These are phyloP conservation scores for Kickxella alabastrina DNA, from an alignment of 192 early-diverging fungal species.

Conservation along the genomic window DNA sequence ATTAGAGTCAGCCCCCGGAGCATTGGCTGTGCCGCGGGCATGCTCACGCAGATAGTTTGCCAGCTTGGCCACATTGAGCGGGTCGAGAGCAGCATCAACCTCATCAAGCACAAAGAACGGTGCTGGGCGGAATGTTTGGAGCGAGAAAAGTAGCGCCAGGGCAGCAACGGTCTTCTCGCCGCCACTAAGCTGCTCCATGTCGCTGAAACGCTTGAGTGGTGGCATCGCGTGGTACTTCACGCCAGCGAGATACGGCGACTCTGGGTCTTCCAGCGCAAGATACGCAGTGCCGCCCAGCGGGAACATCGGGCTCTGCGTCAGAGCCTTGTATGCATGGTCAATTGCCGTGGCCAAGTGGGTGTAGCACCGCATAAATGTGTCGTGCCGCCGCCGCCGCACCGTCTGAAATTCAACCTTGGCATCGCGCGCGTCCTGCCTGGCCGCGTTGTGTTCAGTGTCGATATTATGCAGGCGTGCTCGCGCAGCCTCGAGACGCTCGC, in stretches of 20 bases:
- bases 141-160: constrained; percentile 92
- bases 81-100: constrained; percentile 97
- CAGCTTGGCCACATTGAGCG: constrained; percentile 91
- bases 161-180: constrained; percentile 99
- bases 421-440: constrained; percentile 72
- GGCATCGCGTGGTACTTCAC: constrained; percentile 99
- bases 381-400: constrained; percentile 72
- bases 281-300: constrained; percentile 94
- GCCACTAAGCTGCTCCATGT: constrained; percentile 98
- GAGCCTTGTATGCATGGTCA: constrained; percentile 93
- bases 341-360: constrained; percentile 87
- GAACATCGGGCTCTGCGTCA: constrained; percentile 80
- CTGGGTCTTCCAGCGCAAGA: constrained; percentile 84
- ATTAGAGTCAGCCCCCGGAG: constrained; percentile 1
- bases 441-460: constrained; percentile 77
- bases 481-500: constrained; percentile 81
- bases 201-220: constrained; percentile 97
- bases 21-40: constrained; percentile 16
- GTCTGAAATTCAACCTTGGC: constrained; percentile 79
- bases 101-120: constrained; percentile 99
- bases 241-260: constrained; percentile 92
- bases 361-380: constrained; percentile 78
- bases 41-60: constrained; percentile 85
- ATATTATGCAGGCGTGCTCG: constrained; percentile 74
- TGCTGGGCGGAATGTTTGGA: constrained; percentile 91